Evolutionary conservation across 2,329 filamentous ascomycete genomes (phyloP).

Genomic region (Orbilia blumenaviensis): DNA sequence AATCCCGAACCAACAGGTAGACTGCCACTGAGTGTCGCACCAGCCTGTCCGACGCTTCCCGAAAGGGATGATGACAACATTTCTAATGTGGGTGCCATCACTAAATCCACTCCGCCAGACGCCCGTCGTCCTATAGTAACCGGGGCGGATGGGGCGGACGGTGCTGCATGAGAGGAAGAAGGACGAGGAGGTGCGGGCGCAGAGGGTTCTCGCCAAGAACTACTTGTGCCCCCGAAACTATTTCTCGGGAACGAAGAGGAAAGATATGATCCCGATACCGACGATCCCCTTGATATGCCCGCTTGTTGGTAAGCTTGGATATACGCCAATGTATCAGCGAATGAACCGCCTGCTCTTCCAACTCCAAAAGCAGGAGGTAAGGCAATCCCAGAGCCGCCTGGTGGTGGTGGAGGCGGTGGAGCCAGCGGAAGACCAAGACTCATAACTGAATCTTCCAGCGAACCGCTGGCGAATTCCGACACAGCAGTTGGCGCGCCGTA

Average conservation of each 20-base stretch:
- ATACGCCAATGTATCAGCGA: conserved; percentile 49
- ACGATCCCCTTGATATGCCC: conserved; percentile 49
- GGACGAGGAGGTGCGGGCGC: conserved; percentile 46
- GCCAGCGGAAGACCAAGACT: conserved; percentile 50
- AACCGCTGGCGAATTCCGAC: conserved; percentile 45
- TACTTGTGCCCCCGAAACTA: conserved; percentile 38
- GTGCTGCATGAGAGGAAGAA: conserved; percentile 42
- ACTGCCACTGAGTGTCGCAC: conserved; percentile 29
- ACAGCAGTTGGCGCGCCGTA: conserved; percentile 23
- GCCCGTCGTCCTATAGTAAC: conserved; percentile 37
- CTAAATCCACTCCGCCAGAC: conserved; percentile 36
- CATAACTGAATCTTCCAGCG: conserved; percentile 49
- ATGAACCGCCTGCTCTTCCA: conserved; percentile 40
- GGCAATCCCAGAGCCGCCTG: conserved; percentile 29
- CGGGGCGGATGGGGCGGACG: conserved; percentile 15
- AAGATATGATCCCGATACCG: conserved; percentile 44
- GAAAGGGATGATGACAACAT: conserved; percentile 43
- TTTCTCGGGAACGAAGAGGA: conserved; percentile 51
- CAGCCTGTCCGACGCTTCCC: conserved; percentile 15
- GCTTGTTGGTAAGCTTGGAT: conserved; percentile 51
- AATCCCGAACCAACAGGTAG: conserved; percentile 41
- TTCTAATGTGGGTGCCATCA: conserved; percentile 46
- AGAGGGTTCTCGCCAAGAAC: conserved; percentile 35
- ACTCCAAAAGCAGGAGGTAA: conserved; percentile 32
- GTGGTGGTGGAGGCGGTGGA: conserved; percentile 45